These are phyloP conservation scores for Penicillium lividum DNA, from an alignment of 495 filamentous ascomycete species.

Conservation along the genomic window DNA sequence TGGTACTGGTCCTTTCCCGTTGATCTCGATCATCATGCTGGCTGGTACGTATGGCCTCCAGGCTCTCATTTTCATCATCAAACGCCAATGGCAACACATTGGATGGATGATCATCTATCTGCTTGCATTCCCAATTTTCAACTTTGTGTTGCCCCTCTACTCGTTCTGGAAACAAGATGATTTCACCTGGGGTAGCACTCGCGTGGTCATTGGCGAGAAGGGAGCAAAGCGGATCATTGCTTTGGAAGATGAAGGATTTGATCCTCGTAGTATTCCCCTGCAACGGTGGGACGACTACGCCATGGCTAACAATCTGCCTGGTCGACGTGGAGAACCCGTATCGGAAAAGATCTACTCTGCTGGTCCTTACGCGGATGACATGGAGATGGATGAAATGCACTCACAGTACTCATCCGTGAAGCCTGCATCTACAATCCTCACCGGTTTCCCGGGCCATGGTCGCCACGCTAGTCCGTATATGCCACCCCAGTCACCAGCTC, in stretches of 20 bases:
- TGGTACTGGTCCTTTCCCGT: slow-evolving; percentile 72
- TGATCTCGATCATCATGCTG: slow-evolving; percentile 85
- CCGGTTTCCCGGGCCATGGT: slow-evolving; percentile 73
- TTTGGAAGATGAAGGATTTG: slow-evolving; percentile 82
- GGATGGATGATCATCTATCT: slow-evolving; percentile 99
- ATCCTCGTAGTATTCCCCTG: slow-evolving; percentile 88
- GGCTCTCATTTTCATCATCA: slow-evolving; percentile 92
- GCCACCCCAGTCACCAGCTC: slow-evolving; percentile 76
- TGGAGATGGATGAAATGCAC: slow-evolving; percentile 98
- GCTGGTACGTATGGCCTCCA: slow-evolving; percentile 94
- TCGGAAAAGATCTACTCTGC: slow-evolving; percentile 62
- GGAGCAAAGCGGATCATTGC: slow-evolving; percentile 87
- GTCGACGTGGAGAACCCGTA: slow-evolving; percentile 69
- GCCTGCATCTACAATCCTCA: slow-evolving; percentile 88
- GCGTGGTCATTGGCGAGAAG: slow-evolving; percentile 89
- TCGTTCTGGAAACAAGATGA: slow-evolving; percentile 99
- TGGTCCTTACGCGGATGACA: slow-evolving; percentile 64
- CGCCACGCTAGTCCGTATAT: slow-evolving; percentile 61
- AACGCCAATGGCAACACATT: slow-evolving; percentile 94
- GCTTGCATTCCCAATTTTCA: slow-evolving; percentile 89
- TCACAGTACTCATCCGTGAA: slow-evolving; percentile 94
- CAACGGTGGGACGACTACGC: slow-evolving; percentile 99
- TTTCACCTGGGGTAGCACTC: slow-evolving; percentile 57
- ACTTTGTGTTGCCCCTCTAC: slow-evolving; percentile 88
- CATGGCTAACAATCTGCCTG: slow-evolving; percentile 83